Base-by-base conservation (phyloP, 768 basidiomycete species). In the Mycena rosella region DNA sequence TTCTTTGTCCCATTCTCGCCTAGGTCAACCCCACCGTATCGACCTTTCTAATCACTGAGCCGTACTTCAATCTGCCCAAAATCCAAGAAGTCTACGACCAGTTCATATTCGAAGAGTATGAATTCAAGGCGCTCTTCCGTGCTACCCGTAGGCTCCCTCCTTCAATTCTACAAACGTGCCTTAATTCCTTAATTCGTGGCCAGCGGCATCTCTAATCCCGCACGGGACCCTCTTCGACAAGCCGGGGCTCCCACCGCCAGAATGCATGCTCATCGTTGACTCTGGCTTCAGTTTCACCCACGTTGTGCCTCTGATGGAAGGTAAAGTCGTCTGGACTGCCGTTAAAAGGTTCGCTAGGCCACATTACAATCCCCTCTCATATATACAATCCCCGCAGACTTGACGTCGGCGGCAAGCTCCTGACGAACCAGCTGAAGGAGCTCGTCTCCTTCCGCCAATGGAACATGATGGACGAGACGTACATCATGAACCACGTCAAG, bases 401-500 rank as follows among this genome's bases (percentile, higher is more conserved):
- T 78, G 96, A 98, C 75, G 91, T 98, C 20, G 96, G 97, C 57
- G 97, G 96, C 52, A 98, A 99, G 81, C 86, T 99, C 13, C 79
- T 99, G 63, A 98, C 96, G 27, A 98, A 99, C 79, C 94, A 97
- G 57, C 86, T 99, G 26, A 98, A 98, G 76, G 94, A 96, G 75
- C 85, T 96, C 49, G 88, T 96, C 7, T 97, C 96, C 15, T 98
- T 93, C 78, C 90, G 97, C 48, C 96, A 98, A 76, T 98, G 95
- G 94, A 95, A 98, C 78, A 95, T 98, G 94, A 96, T 96, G 91
- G 96, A 98, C 74, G 92, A 98, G 78, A 96, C 95, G 3, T 89
- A 92, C 77, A 93, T 98, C 75, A 91, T 98, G 84, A 96, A 97
- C 80, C 87, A 92, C 74, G 92, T 95, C 73, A 96, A 97, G 78